A percentile compares a stretch with the other conserved stretches of the same genome.
Conservation (phyloP, 345 rosid genomes). For the Murraya koenigii region DNA sequence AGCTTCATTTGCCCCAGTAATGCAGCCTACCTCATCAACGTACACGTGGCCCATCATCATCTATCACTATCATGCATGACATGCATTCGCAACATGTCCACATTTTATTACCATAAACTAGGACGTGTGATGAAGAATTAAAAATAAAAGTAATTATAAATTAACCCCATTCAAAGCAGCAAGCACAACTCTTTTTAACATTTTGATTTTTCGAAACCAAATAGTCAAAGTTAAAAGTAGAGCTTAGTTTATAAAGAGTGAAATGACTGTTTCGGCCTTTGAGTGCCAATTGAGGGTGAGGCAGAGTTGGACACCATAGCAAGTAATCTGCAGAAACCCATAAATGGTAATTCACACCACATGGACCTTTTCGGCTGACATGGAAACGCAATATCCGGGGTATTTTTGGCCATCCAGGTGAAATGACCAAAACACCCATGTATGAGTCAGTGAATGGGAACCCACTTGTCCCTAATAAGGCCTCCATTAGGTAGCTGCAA, state of each 20-base stretch:
- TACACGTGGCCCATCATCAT: conserved; percentile 12
- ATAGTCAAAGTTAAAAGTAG: too few relatives aligned
- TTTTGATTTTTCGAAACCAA: too few relatives aligned
- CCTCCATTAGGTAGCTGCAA: background rate
- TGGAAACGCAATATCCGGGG: conserved; percentile 33
- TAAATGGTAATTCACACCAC: conserved; percentile 20
- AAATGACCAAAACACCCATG: conserved; percentile 15
- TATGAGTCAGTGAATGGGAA: background rate
- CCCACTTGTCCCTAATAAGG: background rate
- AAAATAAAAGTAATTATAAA: too few relatives aligned
- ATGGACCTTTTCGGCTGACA: conserved; percentile 17
- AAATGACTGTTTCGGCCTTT: background rate
- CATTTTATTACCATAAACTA: too few relatives aligned
- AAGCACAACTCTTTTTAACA: too few relatives aligned
- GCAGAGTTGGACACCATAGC: background rate
- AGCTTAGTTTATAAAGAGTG: background rate
- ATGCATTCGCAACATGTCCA: too few relatives aligned
- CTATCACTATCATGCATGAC: background rate
- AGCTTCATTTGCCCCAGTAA: background rate
- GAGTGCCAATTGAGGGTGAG: background rate
- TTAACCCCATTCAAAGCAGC: too few relatives aligned
- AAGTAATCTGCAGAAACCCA: conserved; percentile 9
- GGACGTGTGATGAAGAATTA: background rate
- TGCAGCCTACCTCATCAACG: conserved; percentile 15
- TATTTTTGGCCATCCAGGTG: background rate